Conservation (phyloP, 495 filamentous ascomycete genomes). For the Neurospora sp. region DNA sequence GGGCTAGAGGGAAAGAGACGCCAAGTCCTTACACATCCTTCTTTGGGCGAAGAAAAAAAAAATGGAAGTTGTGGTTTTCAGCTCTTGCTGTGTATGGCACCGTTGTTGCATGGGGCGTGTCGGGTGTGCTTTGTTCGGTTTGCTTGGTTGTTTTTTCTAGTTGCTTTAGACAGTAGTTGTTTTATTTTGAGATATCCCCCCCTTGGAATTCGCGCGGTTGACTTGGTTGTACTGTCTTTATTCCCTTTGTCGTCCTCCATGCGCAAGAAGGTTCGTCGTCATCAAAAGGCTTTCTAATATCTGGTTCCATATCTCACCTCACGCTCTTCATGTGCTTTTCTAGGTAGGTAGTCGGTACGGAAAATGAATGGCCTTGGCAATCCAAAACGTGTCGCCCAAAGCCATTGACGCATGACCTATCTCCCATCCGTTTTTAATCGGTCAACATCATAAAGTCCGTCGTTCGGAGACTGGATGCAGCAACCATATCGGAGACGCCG, state of each 20-base stretch:
- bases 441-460: background rate
- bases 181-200: background rate
- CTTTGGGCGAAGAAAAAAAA: background rate
- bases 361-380: background rate
- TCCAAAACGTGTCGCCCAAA: background rate
- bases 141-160: background rate
- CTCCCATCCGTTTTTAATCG: background rate
- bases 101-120: background rate
- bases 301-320: background rate
- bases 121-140: background rate
- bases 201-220: background rate
- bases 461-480: background rate
- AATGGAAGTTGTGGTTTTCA: background rate
- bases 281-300: background rate
- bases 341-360: background rate
- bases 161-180: background rate
- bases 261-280: background rate
- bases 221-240: background rate
- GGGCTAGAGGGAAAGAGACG: background rate
- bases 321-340: background rate
- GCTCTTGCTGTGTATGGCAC: background rate
- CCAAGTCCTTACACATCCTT: background rate
- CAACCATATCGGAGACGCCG: background rate
- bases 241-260: background rate
- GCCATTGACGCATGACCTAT: background rate